Evolutionary conservation across 164 flowering plant species (phyloP).

Genomic region (Vitis vinifera): DNA sequence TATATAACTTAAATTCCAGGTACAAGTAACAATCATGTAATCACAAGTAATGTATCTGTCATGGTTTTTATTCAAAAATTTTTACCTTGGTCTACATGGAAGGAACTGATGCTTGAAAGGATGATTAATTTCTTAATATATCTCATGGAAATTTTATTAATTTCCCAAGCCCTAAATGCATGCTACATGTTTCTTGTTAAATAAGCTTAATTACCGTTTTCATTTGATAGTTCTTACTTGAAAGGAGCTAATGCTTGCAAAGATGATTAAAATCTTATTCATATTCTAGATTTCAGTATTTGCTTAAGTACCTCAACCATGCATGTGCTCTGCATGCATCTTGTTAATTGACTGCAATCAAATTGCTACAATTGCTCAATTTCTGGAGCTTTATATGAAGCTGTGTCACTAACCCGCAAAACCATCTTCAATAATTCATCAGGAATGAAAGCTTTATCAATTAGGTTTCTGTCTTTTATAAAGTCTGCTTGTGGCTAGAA

Average conservation of each 20-base stretch:
- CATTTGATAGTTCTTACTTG: too few species aligned
- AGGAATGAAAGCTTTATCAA: too few species aligned
- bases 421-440: neutral
- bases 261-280: neutral
- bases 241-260: neutral
- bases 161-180: too few species aligned
- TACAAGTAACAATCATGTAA: conserved; percentile 17
- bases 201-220: too few species aligned
- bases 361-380: neutral
- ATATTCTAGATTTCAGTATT: too few species aligned
- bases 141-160: too few species aligned
- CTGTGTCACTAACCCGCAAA: neutral
- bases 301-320: neutral
- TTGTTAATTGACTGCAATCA: neutral
- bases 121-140: too few species aligned
- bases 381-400: neutral
- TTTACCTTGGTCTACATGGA: neutral
- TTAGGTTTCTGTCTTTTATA: too few species aligned
- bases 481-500: neutral
- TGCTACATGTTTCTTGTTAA: too few species aligned
- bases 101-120: too few species aligned
- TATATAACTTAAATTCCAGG: conserved; percentile 95
- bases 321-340: neutral
- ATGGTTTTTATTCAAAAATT: neutral
- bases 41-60: neutral